Base-by-base conservation (phyloP, 495 filamentous ascomycete genomes). In the Aspergillus wentii region DNA sequence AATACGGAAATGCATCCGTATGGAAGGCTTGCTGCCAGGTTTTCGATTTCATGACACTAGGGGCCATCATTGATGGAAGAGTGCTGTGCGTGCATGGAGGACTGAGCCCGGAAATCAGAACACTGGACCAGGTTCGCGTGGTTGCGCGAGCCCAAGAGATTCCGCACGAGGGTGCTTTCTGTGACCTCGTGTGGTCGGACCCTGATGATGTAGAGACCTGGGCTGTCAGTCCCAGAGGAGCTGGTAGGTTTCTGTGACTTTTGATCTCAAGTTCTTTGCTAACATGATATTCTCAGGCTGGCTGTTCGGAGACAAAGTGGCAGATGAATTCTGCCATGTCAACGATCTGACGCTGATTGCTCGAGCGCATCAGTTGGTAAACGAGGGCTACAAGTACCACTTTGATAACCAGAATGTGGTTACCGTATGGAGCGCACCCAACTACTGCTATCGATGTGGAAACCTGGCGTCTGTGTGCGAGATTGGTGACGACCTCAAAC, bases 11-110 rank as follows among this genome's bases (percentile, higher is more conserved):
- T 58, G 92, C 92, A 5, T 94, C 88, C 7, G 92, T 98, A 14
- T 98, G 92, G 92, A 98, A 98, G 64, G 86, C 90, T 0, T 98
- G 92, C 66, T 98, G 92, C 51, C 94, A 97, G 63, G 92, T 98
- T 15, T 98, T 98, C 52, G 92, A 98, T 64, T 98, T 98, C 61
- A 77, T 98, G 33, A 89, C 94, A 9, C 76, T 98, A 15, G 92
- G 91, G 18, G 92, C 92, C 15, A 95, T 98, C 47, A 88, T 98
- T 30, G 92, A 98, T 51, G 94, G 92, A 36, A 88, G 92, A 56
- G 89, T 98, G 16, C 75, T 98, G 4, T 98, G 92, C 61, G 94
- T 98, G 31, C 92, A 98, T 56, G 92, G 92, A 41, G 92, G 92
- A n/a, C 56, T 98, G 43, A 92, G 86, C 49, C 92, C 92, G 2